Conservation (phyloP, 768 basidiomycete genomes). For the Postia placenta region DNA sequence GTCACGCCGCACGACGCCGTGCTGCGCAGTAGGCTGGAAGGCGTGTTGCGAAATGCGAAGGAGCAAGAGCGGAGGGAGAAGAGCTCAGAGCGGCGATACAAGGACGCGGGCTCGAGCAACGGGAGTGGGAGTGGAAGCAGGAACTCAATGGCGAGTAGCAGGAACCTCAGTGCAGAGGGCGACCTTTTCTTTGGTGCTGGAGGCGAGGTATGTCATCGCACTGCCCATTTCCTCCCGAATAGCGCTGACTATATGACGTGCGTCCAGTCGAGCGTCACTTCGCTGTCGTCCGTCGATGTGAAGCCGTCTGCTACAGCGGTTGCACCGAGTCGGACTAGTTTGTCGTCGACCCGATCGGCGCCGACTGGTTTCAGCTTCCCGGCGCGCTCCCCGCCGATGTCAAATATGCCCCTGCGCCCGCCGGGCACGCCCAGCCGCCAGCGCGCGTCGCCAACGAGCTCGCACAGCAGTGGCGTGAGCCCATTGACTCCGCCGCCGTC, state of each 20-base stretch:
- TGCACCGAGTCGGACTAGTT: constrained; percentile 3
- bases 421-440: constrained; percentile 11
- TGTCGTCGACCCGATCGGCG: constrained; percentile 7
- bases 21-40: constrained; percentile 45
- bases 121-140: constrained; percentile 19
- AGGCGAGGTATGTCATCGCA: constrained; percentile 14
- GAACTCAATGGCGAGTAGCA: constrained; percentile 24
- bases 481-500: constrained; percentile 26
- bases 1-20: constrained; percentile 48
- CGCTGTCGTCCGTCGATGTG: constrained; percentile 12
- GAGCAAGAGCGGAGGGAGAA: constrained; percentile 14
- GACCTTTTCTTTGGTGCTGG: constrained; percentile 21
- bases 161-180: constrained; percentile 23
- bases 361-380: background rate
- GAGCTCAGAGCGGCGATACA: constrained; percentile 16
- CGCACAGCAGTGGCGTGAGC: constrained; percentile 9
- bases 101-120: constrained; percentile 10
- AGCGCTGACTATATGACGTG: constrained; percentile 9
- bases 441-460: constrained; percentile 7
- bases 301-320: constrained; percentile 1
- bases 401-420: constrained; percentile 2
- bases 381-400: background rate
- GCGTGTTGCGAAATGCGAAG: constrained; percentile 35
- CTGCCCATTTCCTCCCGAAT: background rate
- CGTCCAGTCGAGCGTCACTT: constrained; percentile 15